Evolutionary conservation across 2,329 filamentous ascomycete genomes (phyloP).

Genomic region (Endothia cerciana): DNA sequence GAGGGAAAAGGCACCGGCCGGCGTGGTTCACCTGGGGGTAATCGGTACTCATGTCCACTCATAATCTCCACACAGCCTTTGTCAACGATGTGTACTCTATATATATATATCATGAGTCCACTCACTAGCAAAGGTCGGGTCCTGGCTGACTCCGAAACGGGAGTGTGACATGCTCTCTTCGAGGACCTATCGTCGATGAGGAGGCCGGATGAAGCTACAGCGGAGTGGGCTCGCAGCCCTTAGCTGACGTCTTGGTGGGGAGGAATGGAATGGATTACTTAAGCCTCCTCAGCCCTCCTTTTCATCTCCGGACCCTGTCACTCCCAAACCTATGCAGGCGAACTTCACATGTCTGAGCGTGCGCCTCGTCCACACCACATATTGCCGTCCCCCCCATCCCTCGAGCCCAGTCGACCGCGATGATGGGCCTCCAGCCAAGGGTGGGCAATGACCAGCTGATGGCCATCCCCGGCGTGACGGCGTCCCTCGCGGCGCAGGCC

Average conservation of each 20-base stretch:
- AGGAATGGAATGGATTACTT: too few relatives aligned
- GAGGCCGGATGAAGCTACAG: too few relatives aligned
- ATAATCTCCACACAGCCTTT: neutral
- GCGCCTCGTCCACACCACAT: neutral
- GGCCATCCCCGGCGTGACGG: constrained; percentile 18
- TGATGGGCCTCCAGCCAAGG: constrained; percentile 7
- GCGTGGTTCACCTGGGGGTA: neutral
- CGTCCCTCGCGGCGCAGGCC: constrained; percentile 31
- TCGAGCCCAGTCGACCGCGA: neutral
- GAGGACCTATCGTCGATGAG: too few relatives aligned
- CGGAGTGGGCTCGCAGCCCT: too few relatives aligned
- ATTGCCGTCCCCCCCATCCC: too few relatives aligned
- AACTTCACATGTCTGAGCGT: too few relatives aligned
- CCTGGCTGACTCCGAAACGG: too few relatives aligned
- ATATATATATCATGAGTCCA: neutral
- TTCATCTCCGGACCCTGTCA: too few relatives aligned
- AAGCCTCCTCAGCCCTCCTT: too few relatives aligned
- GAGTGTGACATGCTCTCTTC: too few relatives aligned
- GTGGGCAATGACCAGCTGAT: constrained; percentile 4
- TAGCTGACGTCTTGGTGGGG: too few relatives aligned
- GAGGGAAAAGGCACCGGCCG: neutral
- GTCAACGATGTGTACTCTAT: neutral
- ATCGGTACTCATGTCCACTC: neutral
- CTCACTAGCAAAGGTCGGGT: neutral
- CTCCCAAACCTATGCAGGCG: too few relatives aligned